Evolutionary conservation across 1,284 basidiomycete genomes (phyloP), one percentile per base, ranked within the genome.

Genomic region (Sphaerobolus stellatus): DNA sequence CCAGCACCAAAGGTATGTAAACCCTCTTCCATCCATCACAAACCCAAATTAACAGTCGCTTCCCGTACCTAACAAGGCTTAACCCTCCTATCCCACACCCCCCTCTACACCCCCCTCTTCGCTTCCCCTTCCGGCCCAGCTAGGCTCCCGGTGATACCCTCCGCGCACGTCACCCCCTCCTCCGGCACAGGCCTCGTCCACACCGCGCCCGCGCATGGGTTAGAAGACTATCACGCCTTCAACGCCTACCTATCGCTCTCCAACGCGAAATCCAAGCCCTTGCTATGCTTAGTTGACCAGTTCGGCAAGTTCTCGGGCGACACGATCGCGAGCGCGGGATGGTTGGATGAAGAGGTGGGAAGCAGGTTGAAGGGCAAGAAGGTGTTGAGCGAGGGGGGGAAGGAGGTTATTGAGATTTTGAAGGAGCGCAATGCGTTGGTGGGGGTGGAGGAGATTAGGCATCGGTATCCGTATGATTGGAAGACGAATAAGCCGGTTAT

Each of bases 171-270:
- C 16, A 94, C 90, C 0, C 74, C 88, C 0, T 81, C 87, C 18
- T 90, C 94, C 11, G 96, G 97, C n/a, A 98, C 96, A 1, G 96
- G 96, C 31, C 80, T 98, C 1, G 97, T 99, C 0, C 96, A 99
- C 66, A 92, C 89, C 58, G 96, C 96, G 1, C 95, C 96, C 5
- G 94, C 93, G 0, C 97, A 99, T 62, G 96, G 96, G 28, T 80
- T 84, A 13, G 96, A 99, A 61, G 97, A 99, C 69, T 98, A 98
- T 66, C 76, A 81, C 22, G 78, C 83, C 2, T 79, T 77, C 52
- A 59, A 71, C 27, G 69, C 79, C 3, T 77, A 74, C 20, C 72
- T 83, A 9, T 66, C 84, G 14, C 67, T 72, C 6, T 64, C 62
- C 28, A 66, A 72, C 6, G 61, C 71, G 2, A 71, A 71, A n/a